Base-by-base conservation (phyloP, 1,284 basidiomycete species). In the Apiotrichum domesticum region DNA sequence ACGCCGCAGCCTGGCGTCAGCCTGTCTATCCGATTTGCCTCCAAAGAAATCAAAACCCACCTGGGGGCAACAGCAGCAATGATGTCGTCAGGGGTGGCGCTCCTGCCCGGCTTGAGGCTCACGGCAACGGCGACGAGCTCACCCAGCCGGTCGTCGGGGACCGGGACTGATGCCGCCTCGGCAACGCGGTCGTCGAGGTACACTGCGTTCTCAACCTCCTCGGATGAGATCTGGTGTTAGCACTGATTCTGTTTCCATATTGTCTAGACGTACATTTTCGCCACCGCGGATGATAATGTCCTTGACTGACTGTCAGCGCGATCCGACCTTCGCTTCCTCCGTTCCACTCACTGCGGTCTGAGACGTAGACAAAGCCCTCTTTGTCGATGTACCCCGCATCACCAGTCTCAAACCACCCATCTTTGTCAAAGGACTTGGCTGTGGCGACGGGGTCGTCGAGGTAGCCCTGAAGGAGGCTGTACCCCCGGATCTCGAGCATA, bases 321-420 rank as follows among this genome's bases (percentile, higher is more conserved):
- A 67, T 2, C 29, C 13, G n/a, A 6, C 11, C 6, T 13, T 10
- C 11, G 21, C 21, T 21, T 21, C 21, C 8, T 10, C 1, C 6
- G 15, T 2, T 3, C 15, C 9, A 48, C 52, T 8, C n/a, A 58
- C 56, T 46, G 8, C 73, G 55, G 57, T 75, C 73, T n/a, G 65
- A 61, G 50, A 75, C 69, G 52, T 64, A 71, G 33, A 75, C 42
- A 53, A 66, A 71, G 4, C 68, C 71, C 4, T 73, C 70, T 8
- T 61, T 53, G 53, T 73, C 71, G 4, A 73, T 40, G 49, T 52
- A 66, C 3, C 63, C 73, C 1, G 64, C 59, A 64, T 75, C 73
- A 8, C 73, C 73, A 2, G 73, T 71, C 57, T 72, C 67, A 13
- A 75, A 56, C 73, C 73, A 75, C 21, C 73, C 71, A 35, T 72